phyloP scores from a whole-genome alignment of 495 filamentous ascomycete species.

The Penicillium riverlandense region DNA sequence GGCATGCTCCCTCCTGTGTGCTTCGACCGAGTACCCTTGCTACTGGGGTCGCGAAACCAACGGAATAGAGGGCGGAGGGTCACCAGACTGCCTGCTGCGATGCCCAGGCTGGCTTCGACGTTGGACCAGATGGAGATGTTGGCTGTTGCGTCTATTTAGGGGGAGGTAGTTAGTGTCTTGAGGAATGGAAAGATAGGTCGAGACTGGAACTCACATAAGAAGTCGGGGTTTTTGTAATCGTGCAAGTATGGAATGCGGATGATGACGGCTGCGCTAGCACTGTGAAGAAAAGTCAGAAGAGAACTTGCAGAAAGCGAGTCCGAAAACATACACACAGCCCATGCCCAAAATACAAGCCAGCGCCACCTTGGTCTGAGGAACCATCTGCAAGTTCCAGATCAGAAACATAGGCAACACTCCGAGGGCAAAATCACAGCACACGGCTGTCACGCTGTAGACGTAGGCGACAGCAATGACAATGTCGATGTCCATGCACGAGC shows the following conservation, averaged over 20 bases:
- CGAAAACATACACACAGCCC: conserved; percentile 30
- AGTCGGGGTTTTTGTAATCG: conserved; percentile 18
- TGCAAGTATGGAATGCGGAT: conserved; percentile 31
- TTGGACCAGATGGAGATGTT: conserved; percentile 42
- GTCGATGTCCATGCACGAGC: conserved; percentile 25
- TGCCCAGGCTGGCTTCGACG: conserved; percentile 39
- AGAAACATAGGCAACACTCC: conserved; percentile 30
- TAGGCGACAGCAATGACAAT: conserved; percentile 29
- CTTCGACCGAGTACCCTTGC: conserved; percentile 18
- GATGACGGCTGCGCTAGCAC: conserved; percentile 32
- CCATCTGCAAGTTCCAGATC: conserved; percentile 35
- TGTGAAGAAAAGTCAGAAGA: conserved; percentile 1
- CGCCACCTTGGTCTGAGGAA: conserved; percentile 24
- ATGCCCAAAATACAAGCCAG: conserved; percentile 32
- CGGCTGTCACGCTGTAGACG: conserved; percentile 36
- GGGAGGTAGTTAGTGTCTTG: neutral
- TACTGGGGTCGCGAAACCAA: conserved; percentile 32
- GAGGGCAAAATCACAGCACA: conserved; percentile 31
- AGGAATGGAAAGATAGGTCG: too few species aligned
- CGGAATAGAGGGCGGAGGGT: conserved; percentile 43
- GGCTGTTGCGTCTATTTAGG: conserved; percentile 27
- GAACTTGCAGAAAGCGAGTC: conserved; percentile 1
- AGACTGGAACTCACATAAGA: conserved; percentile 19
- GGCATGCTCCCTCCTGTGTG: conserved; percentile 24
- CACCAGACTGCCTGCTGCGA: conserved; percentile 39